Evolutionary conservation across 2,329 filamentous ascomycete species (phyloP), one percentile per base, ranked within the genome.

Genomic region (Biscogniauxia marginata): DNA sequence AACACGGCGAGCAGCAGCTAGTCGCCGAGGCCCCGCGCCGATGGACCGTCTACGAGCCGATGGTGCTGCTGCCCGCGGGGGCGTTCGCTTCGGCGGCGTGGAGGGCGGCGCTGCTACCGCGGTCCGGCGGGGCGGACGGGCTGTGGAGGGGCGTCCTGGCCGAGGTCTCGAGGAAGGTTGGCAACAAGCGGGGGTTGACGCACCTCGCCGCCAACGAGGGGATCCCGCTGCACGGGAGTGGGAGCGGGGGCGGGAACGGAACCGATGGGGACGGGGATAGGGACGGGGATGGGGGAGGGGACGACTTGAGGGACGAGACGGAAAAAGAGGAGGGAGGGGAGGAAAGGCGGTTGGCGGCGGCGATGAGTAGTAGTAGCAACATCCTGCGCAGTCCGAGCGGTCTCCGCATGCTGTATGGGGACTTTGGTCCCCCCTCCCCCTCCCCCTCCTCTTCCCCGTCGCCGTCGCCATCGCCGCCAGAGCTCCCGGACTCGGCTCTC

Each of bases 321-420:
- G n/a, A n/a, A n/a, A n/a, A n/a, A n/a, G n/a, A n/a, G n/a, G n/a
- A n/a, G n/a, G n/a, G n/a, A n/a, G n/a, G n/a, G n/a, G n/a, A n/a
- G n/a, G n/a, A n/a, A n/a, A n/a, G n/a, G n/a, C n/a, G n/a, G n/a
- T n/a, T 30, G 25, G 25, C 7, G 7, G 25, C 13, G 7, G 25
- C 25, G 7, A 2, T 8, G 25, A 11, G 25, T n/a, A n/a, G n/a
- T n/a, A 8, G 7, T 16, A 39, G 30, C 9, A 96, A 96, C 68
- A 75, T 88, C 13, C 79, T 96, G 55, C 84, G 93, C 46, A 86
- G 85, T 49, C 93, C 93, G 0, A 82, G 79, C 45, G 83, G 87
- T 18, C 78, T 97, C 24, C 79, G 81, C 2, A 86, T 88, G 19
- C 75, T 97, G 0, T 76, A 87, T 68, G 92, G 92, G 20, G 78